Evolutionary conservation across 2,329 filamentous ascomycete species (phyloP).

Genomic region (Epichloe brachyelytri): DNA sequence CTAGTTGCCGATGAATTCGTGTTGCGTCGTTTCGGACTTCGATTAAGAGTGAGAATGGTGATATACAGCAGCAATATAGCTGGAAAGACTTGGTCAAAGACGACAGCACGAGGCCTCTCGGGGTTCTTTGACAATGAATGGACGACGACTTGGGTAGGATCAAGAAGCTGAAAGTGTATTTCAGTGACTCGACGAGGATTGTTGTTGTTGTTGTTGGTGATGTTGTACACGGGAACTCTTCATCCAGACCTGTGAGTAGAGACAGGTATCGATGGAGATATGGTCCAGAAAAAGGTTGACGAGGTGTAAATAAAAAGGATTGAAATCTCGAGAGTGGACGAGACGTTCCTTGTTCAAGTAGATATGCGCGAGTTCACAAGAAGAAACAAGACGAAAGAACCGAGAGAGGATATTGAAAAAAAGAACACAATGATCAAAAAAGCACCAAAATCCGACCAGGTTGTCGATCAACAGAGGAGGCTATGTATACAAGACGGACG

Average conservation of each 20-base stretch:
- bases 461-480: constrained; percentile 34
- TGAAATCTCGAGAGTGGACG: constrained; percentile 20
- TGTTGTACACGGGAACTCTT: constrained; percentile 17
- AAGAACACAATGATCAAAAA: constrained; percentile 29
- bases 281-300: constrained; percentile 1
- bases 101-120: constrained; percentile 8
- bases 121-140: constrained; percentile 26
- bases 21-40: constrained; percentile 6
- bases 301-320: constrained; percentile 29
- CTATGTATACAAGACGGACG: constrained; percentile 15
- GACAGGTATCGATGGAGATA: not conserved
- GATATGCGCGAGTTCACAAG: constrained; percentile 15
- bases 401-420: constrained; percentile 29
- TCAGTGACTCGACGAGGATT: constrained; percentile 16
- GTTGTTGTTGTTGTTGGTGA: constrained; percentile 8
- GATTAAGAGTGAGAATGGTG: constrained; percentile 7
- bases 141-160: constrained; percentile 17
- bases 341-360: constrained; percentile 28
- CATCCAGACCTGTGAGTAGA: not conserved
- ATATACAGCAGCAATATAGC: constrained; percentile 7
- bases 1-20: constrained; percentile 1
- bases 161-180: constrained; percentile 4
- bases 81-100: constrained; percentile 4
- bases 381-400: constrained; percentile 34
- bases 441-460: constrained; percentile 30